A percentile compares a stretch with the other conserved stretches of the same genome.
Evolutionary conservation across 768 basidiomycete species (phyloP).

Genomic region (Mycena leptocephala): DNA sequence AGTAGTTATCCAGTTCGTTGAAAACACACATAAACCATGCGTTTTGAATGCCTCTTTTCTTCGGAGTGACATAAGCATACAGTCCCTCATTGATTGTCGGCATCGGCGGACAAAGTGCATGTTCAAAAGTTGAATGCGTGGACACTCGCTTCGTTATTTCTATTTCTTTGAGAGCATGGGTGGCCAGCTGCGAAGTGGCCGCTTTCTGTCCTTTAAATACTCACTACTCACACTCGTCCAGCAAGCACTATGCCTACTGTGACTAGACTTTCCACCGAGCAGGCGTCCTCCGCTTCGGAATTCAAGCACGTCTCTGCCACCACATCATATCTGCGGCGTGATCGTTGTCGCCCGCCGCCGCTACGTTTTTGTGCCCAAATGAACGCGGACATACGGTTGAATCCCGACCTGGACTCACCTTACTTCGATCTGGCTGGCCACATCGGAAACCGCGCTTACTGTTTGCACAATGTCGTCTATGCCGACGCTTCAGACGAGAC

Average conservation of each 20-base stretch:
- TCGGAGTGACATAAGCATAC: not conserved
- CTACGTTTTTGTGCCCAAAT: conserved; percentile 36
- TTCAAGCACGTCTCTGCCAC: not conserved
- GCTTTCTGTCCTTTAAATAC: not conserved
- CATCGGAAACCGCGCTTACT: conserved; percentile 42
- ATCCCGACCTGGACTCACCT: conserved; percentile 39
- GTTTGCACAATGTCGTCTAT: conserved; percentile 39
- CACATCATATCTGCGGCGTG: not conserved
- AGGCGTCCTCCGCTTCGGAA: not conserved
- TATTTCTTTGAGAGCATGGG: not conserved
- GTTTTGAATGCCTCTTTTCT: not conserved
- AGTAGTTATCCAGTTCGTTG: not conserved
- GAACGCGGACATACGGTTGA: conserved; percentile 40
- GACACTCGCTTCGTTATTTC: too few relatives aligned
- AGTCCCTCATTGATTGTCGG: not conserved
- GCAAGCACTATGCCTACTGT: not conserved
- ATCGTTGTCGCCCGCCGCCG: conserved; percentile 16
- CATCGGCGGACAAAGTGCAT: not conserved
- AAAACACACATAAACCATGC: not conserved
- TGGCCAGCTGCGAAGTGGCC: not conserved
- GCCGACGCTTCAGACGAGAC: conserved; percentile 33
- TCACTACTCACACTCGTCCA: not conserved
- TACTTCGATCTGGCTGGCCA: conserved; percentile 47
- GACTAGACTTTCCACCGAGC: not conserved
- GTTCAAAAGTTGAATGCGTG: not conserved